Conservation (phyloP, 805 yeast species). For the Candida andamanensis region DNA sequence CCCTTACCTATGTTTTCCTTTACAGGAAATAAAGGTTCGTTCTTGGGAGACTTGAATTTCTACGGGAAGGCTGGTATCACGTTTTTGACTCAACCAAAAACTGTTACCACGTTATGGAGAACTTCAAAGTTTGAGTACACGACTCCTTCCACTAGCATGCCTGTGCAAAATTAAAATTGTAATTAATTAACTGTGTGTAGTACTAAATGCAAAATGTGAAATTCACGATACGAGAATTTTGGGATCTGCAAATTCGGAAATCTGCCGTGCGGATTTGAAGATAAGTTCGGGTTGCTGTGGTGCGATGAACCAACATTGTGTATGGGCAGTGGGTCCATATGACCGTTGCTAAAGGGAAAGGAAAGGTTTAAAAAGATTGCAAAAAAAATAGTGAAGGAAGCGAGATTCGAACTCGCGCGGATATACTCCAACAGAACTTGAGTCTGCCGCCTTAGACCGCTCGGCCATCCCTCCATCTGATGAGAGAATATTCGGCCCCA, state of each 20-base stretch:
- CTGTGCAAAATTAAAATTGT: slow-evolving; percentile 55
- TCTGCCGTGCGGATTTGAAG: not conserved
- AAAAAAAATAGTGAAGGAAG: slow-evolving; percentile 1
- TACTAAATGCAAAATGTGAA: slow-evolving; percentile 15
- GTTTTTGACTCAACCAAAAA: slow-evolving; percentile 70
- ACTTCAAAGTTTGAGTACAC: slow-evolving; percentile 42
- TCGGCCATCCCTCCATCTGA: too few relatives aligned
- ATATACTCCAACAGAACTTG: slow-evolving; percentile 38
- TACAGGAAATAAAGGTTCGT: slow-evolving; percentile 71
- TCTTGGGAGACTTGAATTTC: slow-evolving; percentile 75
- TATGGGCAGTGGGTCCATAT: too few relatives aligned
- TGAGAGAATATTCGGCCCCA: too few relatives aligned
- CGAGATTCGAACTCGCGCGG: slow-evolving; percentile 40
- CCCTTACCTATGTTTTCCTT: slow-evolving; percentile 79
- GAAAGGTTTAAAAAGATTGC: too few relatives aligned
- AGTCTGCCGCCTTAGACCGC: slow-evolving; percentile 43
- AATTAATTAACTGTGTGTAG: slow-evolving; percentile 1
- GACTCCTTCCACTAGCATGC: slow-evolving; percentile 63
- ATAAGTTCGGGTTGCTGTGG: too few relatives aligned
- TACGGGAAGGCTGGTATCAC: slow-evolving; percentile 73
- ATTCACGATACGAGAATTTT: not conserved
- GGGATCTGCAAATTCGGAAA: not conserved
- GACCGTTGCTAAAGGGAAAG: too few relatives aligned
- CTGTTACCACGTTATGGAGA: slow-evolving; percentile 67
- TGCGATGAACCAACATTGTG: too few relatives aligned